Conservation (phyloP, 2,329 filamentous ascomycete species). For the Samsoniella hepiali region DNA sequence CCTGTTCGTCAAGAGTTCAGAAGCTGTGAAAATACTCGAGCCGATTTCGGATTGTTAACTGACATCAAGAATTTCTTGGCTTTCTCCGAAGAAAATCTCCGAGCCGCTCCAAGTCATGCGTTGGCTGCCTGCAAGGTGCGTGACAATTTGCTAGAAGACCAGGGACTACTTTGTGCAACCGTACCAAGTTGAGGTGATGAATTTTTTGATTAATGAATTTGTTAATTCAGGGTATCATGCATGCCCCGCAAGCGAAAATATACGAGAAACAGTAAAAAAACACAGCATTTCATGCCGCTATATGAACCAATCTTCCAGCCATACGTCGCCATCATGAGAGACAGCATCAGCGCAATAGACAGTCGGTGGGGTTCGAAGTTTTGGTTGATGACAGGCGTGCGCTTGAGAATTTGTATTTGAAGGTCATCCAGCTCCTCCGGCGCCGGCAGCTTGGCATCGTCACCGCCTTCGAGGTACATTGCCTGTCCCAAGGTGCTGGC, state of each 20-base stretch:
- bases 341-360: background rate
- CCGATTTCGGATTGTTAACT: too few species aligned
- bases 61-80: too few species aligned
- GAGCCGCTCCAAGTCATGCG: too few species aligned
- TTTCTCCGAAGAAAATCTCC: too few species aligned
- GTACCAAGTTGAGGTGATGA: too few species aligned
- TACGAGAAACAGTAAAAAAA: background rate
- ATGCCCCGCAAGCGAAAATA: conserved; percentile 2
- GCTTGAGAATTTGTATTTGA: background rate
- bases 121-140: too few species aligned
- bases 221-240: background rate
- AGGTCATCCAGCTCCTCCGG: background rate
- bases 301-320: background rate
- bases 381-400: background rate
- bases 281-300: background rate
- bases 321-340: background rate
- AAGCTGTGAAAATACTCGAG: too few species aligned
- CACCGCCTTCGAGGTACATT: background rate
- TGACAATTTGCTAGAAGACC: too few species aligned
- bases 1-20: too few species aligned
- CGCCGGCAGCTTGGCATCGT: background rate
- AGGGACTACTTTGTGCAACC: too few species aligned
- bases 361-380: background rate
- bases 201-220: background rate
- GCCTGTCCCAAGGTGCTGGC: background rate